phyloP scores from a whole-genome alignment of 306 rosid genomes.

The Malus orientalis region DNA sequence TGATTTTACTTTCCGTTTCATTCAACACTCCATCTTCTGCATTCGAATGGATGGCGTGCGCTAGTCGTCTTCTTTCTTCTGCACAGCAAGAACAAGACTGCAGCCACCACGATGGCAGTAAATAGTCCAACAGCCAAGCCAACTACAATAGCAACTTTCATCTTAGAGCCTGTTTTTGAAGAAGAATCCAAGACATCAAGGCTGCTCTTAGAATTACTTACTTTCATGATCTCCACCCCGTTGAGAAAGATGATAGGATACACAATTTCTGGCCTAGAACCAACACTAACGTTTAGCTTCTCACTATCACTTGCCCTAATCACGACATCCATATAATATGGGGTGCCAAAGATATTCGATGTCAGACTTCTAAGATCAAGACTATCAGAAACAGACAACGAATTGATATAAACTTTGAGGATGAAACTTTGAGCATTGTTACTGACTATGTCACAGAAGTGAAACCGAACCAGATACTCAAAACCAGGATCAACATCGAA shows the following conservation, averaged over 20 bases:
- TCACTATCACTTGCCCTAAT: constrained; percentile 15
- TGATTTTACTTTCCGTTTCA: constrained; percentile 10
- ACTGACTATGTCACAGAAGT: constrained; percentile 48
- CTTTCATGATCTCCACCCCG: constrained; percentile 63
- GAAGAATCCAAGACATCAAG: constrained; percentile 25
- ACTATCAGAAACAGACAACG: constrained; percentile 30
- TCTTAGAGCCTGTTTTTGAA: constrained; percentile 14
- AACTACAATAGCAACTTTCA: constrained; percentile 27
- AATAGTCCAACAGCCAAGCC: constrained; percentile 33
- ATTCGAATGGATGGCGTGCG: constrained; percentile 26
- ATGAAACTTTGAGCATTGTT: not conserved
- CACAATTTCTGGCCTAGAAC: constrained; percentile 8
- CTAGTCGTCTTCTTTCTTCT: constrained; percentile 42
- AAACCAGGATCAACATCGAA: constrained; percentile 49
- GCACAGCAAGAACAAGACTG: constrained; percentile 21
- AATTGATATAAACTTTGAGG: constrained; percentile 43
- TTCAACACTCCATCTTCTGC: constrained; percentile 14
- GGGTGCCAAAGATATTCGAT: constrained; percentile 30
- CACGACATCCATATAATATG: constrained; percentile 46
- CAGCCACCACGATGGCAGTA: constrained; percentile 20
- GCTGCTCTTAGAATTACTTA: constrained; percentile 38
- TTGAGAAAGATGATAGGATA: constrained; percentile 38
- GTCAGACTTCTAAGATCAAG: constrained; percentile 23
- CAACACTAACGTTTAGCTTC: constrained; percentile 43
- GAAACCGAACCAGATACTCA: constrained; percentile 58